Conservation (phyloP, 768 basidiomycete genomes). For the Collybiopsis luxurians region DNA sequence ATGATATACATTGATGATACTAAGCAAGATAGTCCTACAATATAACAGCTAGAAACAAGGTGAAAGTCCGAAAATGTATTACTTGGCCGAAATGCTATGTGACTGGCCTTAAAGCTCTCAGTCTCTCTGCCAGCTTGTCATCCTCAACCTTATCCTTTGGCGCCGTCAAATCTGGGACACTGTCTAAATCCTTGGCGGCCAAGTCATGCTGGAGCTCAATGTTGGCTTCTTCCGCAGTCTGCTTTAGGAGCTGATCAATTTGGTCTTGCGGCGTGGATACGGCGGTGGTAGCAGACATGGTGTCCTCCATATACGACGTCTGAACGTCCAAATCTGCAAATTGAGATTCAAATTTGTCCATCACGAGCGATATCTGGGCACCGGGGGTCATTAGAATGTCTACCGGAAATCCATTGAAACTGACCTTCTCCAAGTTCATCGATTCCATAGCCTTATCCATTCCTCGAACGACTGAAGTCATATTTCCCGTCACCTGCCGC, state of each 20-base stretch:
- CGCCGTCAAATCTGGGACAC: conserved; percentile 52
- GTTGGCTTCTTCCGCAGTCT: conserved; percentile 96
- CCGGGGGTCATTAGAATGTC: background rate
- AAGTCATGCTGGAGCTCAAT: conserved; percentile 94
- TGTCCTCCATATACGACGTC: conserved; percentile 96
- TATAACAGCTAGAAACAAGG: no score
- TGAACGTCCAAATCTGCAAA: conserved; percentile 98
- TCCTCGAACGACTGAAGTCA: conserved; percentile 93
- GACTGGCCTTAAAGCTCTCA: conserved; percentile 85
- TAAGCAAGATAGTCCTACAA: background rate
- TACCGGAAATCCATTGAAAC: conserved; percentile 24
- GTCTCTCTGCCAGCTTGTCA: conserved; percentile 74
- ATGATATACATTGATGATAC: background rate
- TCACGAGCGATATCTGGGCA: conserved; percentile 88
- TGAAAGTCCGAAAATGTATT: background rate
- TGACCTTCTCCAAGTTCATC: conserved; percentile 96
- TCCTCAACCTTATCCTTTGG: conserved; percentile 63
- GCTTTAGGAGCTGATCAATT: conserved; percentile 86
- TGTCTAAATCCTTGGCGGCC: conserved; percentile 55
- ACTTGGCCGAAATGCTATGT: conserved; percentile 31
- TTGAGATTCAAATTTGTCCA: conserved; percentile 98
- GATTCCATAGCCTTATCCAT: conserved; percentile 99
- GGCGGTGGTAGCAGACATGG: conserved; percentile 92
- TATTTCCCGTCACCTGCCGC: conserved; percentile 93
- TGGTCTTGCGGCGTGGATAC: conserved; percentile 96